Percentiles rank a stretch among this genome's conserved stretches.
Evolutionary conservation across 2,329 filamentous ascomycete species (phyloP).

Genomic region (Ceratocystis harringtonii): DNA sequence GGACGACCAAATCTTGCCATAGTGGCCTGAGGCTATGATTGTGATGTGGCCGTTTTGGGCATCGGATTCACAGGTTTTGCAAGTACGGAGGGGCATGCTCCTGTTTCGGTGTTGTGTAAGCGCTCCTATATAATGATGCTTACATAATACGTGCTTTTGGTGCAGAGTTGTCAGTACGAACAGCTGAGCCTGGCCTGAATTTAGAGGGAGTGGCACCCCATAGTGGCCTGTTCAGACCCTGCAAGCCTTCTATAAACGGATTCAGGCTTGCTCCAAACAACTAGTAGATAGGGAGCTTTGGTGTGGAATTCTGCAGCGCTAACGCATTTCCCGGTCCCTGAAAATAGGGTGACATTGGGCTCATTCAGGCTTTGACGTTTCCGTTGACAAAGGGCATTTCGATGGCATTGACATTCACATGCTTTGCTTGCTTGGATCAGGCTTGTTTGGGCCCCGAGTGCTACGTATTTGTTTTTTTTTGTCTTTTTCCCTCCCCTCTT

Average conservation of each 20-base stretch:
- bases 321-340: not conserved
- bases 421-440: too few species aligned
- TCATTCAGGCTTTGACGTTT: constrained; percentile 2
- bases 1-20: not conserved
- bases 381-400: not conserved
- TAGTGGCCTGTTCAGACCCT: constrained; percentile 1
- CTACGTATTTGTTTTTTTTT: too few species aligned
- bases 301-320: not conserved
- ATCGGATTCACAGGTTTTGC: not conserved
- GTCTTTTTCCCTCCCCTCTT: too few species aligned
- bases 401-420: not conserved
- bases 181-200: not conserved
- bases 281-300: not conserved
- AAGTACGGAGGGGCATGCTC: not conserved
- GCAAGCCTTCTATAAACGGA: constrained; percentile 3
- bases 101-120: not conserved
- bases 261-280: not conserved
- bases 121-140: not conserved
- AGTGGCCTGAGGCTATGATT: not conserved
- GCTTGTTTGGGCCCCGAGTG: too few species aligned
- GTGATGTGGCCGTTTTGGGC: not conserved
- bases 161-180: not conserved
- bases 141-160: not conserved
- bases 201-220: not conserved
- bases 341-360: constrained; percentile 6